These are phyloP conservation scores for Schoenoplectus triqueter DNA, from an alignment of 202 grass and related monocot species.

Conservation along the genomic window DNA sequence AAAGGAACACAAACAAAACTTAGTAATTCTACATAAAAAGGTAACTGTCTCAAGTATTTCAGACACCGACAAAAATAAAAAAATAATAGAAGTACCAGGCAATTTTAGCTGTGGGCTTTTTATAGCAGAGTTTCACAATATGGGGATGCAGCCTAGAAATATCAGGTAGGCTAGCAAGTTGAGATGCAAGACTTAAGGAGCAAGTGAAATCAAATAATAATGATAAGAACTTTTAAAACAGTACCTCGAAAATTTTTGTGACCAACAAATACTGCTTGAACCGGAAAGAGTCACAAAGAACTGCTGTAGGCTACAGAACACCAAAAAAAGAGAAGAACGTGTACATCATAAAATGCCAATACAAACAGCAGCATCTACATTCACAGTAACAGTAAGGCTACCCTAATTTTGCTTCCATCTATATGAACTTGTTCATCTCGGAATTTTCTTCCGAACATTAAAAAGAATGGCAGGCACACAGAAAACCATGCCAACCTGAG, in stretches of 20 bases:
- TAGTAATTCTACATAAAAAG: not conserved
- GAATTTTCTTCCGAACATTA: not conserved
- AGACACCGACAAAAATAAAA: not conserved
- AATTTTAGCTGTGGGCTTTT: not conserved
- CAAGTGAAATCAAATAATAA: not conserved
- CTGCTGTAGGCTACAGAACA: slow-evolving; percentile 63
- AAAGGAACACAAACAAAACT: not conserved
- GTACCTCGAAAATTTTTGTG: slow-evolving; percentile 67
- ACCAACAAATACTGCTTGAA: slow-evolving; percentile 89
- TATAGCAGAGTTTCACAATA: not conserved
- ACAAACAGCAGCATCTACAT: not conserved
- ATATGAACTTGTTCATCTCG: not conserved
- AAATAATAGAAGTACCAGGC: not conserved
- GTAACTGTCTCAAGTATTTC: not conserved
- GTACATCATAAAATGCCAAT: not conserved
- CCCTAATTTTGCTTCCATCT: not conserved
- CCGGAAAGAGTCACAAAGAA: slow-evolving; percentile 72
- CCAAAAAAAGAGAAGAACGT: slow-evolving; percentile 15
- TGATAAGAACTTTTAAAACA: not conserved
- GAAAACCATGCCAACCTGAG: slow-evolving; percentile 12
- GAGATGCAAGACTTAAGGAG: not conserved
- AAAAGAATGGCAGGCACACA: not conserved
- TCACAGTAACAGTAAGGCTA: slow-evolving; percentile 1
- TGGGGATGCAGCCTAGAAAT: not conserved
- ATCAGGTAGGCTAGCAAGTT: slow-evolving; percentile 25